Evolutionary conservation across 768 basidiomycete genomes (phyloP).

Genomic region (Mycena rosella): DNA sequence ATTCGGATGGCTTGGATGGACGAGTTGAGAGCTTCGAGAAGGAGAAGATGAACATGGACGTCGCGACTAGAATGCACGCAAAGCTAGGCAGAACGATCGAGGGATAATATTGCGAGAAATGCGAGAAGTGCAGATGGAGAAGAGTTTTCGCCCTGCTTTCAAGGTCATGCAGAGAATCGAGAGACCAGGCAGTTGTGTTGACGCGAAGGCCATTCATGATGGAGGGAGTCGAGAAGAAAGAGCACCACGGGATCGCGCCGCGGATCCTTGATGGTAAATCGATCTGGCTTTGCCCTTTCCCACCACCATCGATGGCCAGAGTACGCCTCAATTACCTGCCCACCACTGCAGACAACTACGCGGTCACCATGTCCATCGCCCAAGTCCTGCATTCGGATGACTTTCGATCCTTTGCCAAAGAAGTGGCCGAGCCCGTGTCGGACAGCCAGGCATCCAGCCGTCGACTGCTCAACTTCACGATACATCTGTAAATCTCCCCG

Average conservation of each 20-base stretch:
- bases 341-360: slow-evolving; percentile 61
- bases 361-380: slow-evolving; percentile 69
- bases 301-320: slow-evolving; percentile 46
- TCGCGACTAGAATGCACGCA: slow-evolving; percentile 5
- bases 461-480: slow-evolving; percentile 68
- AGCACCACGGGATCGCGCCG: slow-evolving; percentile 18
- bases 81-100: background rate
- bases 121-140: background rate
- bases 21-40: background rate
- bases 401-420: slow-evolving; percentile 46
- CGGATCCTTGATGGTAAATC: too few species aligned
- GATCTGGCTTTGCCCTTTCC: too few species aligned
- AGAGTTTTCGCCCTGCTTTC: background rate
- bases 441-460: slow-evolving; percentile 47
- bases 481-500: too few species aligned
- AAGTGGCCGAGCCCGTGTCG: slow-evolving; percentile 13
- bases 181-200: background rate
- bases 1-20: slow-evolving; percentile 31
- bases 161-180: background rate
- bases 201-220: background rate
- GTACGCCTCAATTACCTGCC: slow-evolving; percentile 54
- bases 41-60: slow-evolving; percentile 1
- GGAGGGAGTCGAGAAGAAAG: background rate
- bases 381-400: slow-evolving; percentile 68
- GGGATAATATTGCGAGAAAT: background rate